Base-by-base conservation (phyloP, 495 filamentous ascomycete species). In the Neurospora sp. region DNA sequence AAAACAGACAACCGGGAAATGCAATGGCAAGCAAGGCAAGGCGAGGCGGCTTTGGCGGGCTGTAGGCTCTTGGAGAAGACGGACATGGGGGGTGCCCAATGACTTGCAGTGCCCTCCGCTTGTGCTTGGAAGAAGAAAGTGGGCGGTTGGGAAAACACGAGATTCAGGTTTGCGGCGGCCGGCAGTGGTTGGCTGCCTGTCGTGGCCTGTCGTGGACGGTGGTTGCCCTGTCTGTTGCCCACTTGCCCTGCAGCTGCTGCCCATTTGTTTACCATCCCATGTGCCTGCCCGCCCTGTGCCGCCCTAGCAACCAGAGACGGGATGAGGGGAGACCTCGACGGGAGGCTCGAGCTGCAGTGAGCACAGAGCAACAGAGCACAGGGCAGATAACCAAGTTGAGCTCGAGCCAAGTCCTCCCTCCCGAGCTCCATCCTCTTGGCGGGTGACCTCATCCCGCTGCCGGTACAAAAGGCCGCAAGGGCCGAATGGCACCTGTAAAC, bases 401-500 rank as follows among this genome's bases (percentile, higher is more conserved):
- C 54, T 66, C 54, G 54, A 66, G 54, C 54, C 54, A 66, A 35
- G 6, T 66, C 27, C 54, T 35, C 54, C 54, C 54, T 62, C 54
- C n/a, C 54, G 27, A 35, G 27, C 23, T 62, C 11, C 5, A 31
- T 31, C 12, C 23, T 62, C 54, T 62, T 35, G 27, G 54, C 69
- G 71, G 70, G 69, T 74, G 70, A 74, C 46, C 74, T 75, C 46
- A 76, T 40, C 70, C 69, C 54, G 14, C 44, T 71, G 44, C 42
- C 72, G 59, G 72, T 74, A 39, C n/a, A 20, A 66, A 18, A 14
- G 54, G 12, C 23, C 54, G 23, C 23, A 62, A 23, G 40, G 23
- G 20, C 37, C 31, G 70, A 39, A 39, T 42, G 23, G n/a, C 70
- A 31, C 70, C 27, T 37, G 41, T 48, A 72, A 42, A 72, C 42